Evolutionary conservation across 768 basidiomycete species (phyloP), one percentile per base, ranked within the genome.

Genomic region (Hypsizygus marmoreus): DNA sequence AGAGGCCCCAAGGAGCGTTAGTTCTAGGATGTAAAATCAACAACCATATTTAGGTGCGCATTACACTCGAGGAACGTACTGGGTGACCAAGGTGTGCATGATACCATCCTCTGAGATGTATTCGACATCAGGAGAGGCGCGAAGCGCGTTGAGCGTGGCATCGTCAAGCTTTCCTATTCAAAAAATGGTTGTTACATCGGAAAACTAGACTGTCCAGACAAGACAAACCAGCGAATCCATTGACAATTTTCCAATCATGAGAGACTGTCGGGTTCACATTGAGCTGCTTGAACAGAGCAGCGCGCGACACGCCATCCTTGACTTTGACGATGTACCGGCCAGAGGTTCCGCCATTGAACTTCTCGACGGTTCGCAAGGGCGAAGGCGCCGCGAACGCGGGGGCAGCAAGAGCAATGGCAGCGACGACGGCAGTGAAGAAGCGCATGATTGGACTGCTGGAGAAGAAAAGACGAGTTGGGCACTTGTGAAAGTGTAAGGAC

Each of bases 261-360:
- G 43, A 48, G 9, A 47, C 38, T 19, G 42, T 40, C 7, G 24
- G 30, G 19, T 45, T 53, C 36, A 19, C 17, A n/a, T n/a, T n/a
- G n/a, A n/a, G n/a, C 14, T 30, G 12, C n/a, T 40, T 43, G 37
- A 61, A 20, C 30, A 63, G 46, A 41, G 43, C 47, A 16, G 38
- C 29, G 30, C 54, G 61, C 10, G 60, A 45, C 13, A 56, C 61
- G 10, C 66, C 67, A 10, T 57, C 49, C 56, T 66, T 70, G 33
- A 70, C 46, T 34, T 61, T 62, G 50, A 68, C 60, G 36, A 70
- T 65, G 56, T 63, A 61, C 30, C 50, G 56, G 31, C 66, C 67
- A 11, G 51, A 60, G 3, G 56, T 67, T 39, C 58, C 44, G n/a
- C 65, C 49, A 17, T 37, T 28, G 35, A 41, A 51, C 34, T 42